Percentiles rank a stretch among this genome's conserved stretches.
Evolutionary conservation across 164 flowering plant species (phyloP).

Genomic region (Magnolia sinica): DNA sequence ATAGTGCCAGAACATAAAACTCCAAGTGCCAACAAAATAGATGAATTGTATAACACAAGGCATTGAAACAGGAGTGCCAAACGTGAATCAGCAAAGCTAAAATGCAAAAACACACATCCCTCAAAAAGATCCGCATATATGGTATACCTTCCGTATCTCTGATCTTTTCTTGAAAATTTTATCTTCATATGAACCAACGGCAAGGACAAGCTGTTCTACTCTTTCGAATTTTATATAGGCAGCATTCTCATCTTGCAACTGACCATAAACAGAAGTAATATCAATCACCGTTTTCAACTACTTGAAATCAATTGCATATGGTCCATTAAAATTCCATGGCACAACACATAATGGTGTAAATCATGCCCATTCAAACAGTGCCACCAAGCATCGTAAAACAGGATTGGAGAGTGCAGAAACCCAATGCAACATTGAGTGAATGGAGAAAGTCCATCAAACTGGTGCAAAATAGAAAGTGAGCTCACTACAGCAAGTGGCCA

Average conservation of each 20-base stretch:
- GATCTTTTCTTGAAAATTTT: slow-evolving; percentile 46
- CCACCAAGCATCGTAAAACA: no score
- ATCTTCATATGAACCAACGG: slow-evolving; percentile 43
- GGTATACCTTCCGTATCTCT: slow-evolving; percentile 11
- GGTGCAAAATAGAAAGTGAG: no score
- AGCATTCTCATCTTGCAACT: slow-evolving; percentile 31
- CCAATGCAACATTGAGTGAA: not conserved
- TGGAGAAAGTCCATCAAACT: no score
- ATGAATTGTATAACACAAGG: not conserved
- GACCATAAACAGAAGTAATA: not conserved
- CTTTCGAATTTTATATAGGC: slow-evolving; percentile 36
- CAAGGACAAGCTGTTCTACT: slow-evolving; percentile 41
- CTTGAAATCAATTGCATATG: no score
- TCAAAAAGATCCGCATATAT: not conserved
- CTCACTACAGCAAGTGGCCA: no score
- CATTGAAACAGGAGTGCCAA: not conserved
- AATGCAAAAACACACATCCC: not conserved
- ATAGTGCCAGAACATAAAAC: no score
- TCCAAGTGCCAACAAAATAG: no score
- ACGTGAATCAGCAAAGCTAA: not conserved
- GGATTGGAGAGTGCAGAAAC: not conserved
- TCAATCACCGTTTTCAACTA: not conserved
- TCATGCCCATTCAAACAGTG: no score
- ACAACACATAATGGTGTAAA: no score
- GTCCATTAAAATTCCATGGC: no score